Base-by-base conservation (phyloP, 306 rosid genomes). In the Lathyrus sativus region DNA sequence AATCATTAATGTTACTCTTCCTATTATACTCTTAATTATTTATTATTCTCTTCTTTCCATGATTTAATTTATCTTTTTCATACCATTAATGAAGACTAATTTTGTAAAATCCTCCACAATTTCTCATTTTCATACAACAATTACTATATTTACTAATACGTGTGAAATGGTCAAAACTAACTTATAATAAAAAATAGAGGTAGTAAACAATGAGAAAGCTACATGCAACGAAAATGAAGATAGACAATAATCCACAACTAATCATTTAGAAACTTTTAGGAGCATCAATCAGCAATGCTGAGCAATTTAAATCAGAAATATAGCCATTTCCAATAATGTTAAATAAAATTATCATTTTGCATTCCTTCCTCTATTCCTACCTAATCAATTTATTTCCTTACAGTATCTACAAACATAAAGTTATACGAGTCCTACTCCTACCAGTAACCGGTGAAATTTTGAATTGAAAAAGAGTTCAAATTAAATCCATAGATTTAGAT, bases 221-320 rank as follows among this genome's bases (percentile, higher is more conserved):
- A 46, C 13, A 54, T 28, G 28, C 57, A 68, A 62, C 38, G 29
- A 62, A 13, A 49, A 41, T 28, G 44, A 15, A 43, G 6, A 29
- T 37, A 68, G 33, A 73, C 62, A 66, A 56, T 11, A 62, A 28
- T 59, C 41, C 53, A 56, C 11, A 62, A 15, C 15, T 15, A 44
- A 67, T 26, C 43, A 62, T 9, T 61, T 3, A 37, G 49, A 61
- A 78, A 37, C 29, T 14, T 12, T 68, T 35, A 67, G 42, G 28
- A 72, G 31, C 7, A 18, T 38, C 56, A 64, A 65, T 26, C 45
- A 56, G 76, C 38, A 59, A 58, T 4, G 39, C 26, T n/a, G 42
- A n/a, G 4, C 50, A 38, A 42, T 44, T 58, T 70, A 55, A 33
- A 70, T 43, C 19, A 51, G 33, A 67, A 68, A 31, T 17, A 63